phyloP scores from a whole-genome alignment of 2,329 filamentous ascomycete species.

The Paraconiothyrium brasiliense region DNA sequence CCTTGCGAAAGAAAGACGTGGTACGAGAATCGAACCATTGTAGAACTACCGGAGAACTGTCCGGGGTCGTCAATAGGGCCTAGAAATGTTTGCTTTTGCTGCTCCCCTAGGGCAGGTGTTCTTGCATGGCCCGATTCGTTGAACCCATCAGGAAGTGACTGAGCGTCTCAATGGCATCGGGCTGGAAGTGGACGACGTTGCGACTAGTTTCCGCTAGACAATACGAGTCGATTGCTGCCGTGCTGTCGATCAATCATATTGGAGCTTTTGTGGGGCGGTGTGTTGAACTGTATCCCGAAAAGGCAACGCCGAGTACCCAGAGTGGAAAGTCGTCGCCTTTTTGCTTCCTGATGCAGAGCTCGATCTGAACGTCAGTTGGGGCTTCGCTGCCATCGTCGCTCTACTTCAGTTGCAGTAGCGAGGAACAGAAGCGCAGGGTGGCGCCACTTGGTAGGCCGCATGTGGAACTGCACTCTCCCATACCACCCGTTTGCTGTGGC shows the following conservation, averaged over 20 bases:
- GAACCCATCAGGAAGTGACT: not conserved
- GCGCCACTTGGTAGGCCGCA: not conserved
- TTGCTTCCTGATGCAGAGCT: not conserved
- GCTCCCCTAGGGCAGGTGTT: not conserved
- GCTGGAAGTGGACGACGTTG: too few species aligned
- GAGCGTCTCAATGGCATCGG: not conserved
- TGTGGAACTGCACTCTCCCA: not conserved
- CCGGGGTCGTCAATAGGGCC: not conserved
- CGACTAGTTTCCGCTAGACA: not conserved
- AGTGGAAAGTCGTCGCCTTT: not conserved
- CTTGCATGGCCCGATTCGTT: not conserved
- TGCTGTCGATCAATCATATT: not conserved
- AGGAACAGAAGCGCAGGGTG: not conserved
- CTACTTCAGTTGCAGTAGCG: not conserved
- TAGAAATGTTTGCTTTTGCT: constrained; percentile 3
- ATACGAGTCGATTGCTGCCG: not conserved
- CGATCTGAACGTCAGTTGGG: not conserved
- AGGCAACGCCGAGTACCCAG: not conserved
- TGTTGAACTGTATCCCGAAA: not conserved
- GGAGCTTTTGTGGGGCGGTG: not conserved
- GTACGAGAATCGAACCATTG: constrained; percentile 10
- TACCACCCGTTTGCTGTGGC: constrained; percentile 1
- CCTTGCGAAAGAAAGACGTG: not conserved
- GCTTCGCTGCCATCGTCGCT: not conserved
- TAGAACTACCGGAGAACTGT: not conserved